Conservation (phyloP, 306 rosid species). For the Citrullus mucosospermus region DNA sequence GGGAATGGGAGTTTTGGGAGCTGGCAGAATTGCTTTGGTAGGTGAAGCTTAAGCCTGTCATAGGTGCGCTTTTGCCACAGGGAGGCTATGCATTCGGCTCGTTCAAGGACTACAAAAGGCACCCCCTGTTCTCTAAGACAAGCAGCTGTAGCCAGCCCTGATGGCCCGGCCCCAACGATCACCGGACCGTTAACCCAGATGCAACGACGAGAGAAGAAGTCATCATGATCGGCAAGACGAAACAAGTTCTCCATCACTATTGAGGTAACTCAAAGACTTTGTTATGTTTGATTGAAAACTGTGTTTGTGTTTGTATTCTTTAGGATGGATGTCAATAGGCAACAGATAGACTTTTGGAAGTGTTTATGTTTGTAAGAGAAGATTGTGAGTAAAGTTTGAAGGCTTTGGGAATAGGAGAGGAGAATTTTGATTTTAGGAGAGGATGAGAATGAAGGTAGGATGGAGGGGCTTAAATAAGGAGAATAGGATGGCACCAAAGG, state of each 20-base stretch:
- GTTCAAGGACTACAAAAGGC: constrained; percentile 66
- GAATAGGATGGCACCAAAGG: background rate
- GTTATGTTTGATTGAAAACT: background rate
- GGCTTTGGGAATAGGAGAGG: background rate
- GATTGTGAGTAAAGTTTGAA: background rate
- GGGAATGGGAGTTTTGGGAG: constrained; percentile 84
- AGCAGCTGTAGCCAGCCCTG: constrained; percentile 95
- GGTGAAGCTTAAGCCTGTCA: constrained; percentile 84
- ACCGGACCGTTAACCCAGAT: constrained; percentile 79
- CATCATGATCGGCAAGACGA: constrained; percentile 38
- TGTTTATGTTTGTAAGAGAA: background rate
- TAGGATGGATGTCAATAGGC: background rate
- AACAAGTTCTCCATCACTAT: constrained; percentile 51
- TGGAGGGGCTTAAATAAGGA: constrained; percentile 38
- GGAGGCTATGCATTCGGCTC: constrained; percentile 82
- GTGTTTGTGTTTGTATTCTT: background rate
- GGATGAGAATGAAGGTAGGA: constrained; percentile 32
- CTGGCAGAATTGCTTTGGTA: constrained; percentile 84
- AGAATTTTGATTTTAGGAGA: constrained; percentile 3
- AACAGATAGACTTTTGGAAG: background rate
- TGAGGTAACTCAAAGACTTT: background rate
- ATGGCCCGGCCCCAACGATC: constrained; percentile 90
- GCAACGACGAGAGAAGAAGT: constrained; percentile 43
- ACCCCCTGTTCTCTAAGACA: constrained; percentile 81
- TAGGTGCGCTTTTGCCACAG: constrained; percentile 88